Percentiles rank a stretch among this genome's conserved stretches.
These are phyloP conservation scores for Claviceps sp. DNA, from an alignment of 2,329 filamentous ascomycete genomes.

Conservation along the genomic window DNA sequence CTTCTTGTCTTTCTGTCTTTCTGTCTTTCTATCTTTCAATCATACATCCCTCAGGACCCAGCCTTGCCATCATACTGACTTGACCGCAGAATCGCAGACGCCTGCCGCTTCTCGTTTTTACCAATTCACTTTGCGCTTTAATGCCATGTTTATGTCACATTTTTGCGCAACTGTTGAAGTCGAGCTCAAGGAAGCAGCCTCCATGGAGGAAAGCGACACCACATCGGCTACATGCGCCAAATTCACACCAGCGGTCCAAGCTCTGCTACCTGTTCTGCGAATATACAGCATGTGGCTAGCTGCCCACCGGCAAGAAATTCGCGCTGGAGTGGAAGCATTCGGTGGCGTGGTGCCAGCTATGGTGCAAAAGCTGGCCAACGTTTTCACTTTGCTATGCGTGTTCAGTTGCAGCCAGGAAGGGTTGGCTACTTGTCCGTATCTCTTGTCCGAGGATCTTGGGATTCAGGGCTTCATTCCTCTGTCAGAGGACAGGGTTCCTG, in stretches of 20 bases:
- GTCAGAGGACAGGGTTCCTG: conserved; percentile 22
- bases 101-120: conserved; percentile 33
- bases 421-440: conserved; percentile 30
- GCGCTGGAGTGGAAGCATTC: conserved; percentile 31
- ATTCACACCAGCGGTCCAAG: conserved; percentile 25
- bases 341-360: conserved; percentile 32
- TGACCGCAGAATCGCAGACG: conserved; percentile 30
- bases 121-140: conserved; percentile 61
- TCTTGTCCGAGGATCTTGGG: conserved; percentile 38
- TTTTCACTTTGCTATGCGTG: conserved; percentile 33
- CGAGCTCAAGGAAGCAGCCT: conserved; percentile 38
- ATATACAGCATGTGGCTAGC: conserved; percentile 41
- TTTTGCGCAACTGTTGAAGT: conserved; percentile 57
- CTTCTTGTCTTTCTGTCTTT: not conserved
- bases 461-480: conserved; percentile 31
- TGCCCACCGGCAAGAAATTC: conserved; percentile 30
- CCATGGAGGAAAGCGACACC: conserved; percentile 11
- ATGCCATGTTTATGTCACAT: conserved; percentile 61
- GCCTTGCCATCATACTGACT: not conserved
- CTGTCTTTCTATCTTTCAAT: too few species aligned
- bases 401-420: conserved; percentile 27
- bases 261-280: conserved; percentile 38
- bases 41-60: too few species aligned
- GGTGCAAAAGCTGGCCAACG: conserved; percentile 31
- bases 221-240: conserved; percentile 6